A percentile compares a stretch with the other conserved stretches of the same genome.
phyloP scores from a whole-genome alignment of 2,329 filamentous ascomycete species.

The Microsporum ferrugineum region DNA sequence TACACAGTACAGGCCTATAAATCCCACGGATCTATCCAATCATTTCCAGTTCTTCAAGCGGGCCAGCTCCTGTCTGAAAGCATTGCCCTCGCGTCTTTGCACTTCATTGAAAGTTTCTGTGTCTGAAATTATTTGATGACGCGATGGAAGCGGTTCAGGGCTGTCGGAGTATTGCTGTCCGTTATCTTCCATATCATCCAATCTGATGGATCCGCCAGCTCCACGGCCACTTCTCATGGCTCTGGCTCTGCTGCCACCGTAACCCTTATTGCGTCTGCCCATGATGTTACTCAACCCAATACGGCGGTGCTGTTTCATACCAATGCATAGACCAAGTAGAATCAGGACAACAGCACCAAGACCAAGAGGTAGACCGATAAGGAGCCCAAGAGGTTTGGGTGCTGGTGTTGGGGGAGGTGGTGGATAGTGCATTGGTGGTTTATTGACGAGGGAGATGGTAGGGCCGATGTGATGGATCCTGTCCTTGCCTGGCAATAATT shows the following conservation, averaged over 20 bases:
- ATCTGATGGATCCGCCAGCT: constrained; percentile 18
- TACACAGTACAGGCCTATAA: not conserved
- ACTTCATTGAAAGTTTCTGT: constrained; percentile 21
- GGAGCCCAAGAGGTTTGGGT: constrained; percentile 27
- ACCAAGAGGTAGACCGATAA: constrained; percentile 33
- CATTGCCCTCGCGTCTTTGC: constrained; percentile 22
- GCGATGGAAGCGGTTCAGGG: constrained; percentile 8
- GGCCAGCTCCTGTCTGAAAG: constrained; percentile 28
- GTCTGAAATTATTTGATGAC: constrained; percentile 14
- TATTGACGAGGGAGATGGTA: constrained; percentile 25
- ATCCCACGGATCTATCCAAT: not conserved
- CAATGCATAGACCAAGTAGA: constrained; percentile 28
- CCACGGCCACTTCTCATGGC: constrained; percentile 24
- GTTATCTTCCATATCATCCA: constrained; percentile 22
- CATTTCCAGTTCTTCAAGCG: constrained; percentile 28
- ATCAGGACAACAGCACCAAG: constrained; percentile 29
- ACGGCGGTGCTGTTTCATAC: constrained; percentile 31
- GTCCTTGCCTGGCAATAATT: constrained; percentile 19
- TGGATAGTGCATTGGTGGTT: constrained; percentile 25
- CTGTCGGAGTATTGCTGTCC: constrained; percentile 18
- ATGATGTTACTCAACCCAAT: constrained; percentile 29
- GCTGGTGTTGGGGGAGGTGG: constrained; percentile 22
- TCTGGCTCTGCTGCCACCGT: constrained; percentile 27
- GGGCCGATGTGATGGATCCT: constrained; percentile 24
- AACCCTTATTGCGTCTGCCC: constrained; percentile 27